Evolutionary conservation across 2,329 filamentous ascomycete species (phyloP).

Genomic region (Stagonosporopsis chrysanthemi): DNA sequence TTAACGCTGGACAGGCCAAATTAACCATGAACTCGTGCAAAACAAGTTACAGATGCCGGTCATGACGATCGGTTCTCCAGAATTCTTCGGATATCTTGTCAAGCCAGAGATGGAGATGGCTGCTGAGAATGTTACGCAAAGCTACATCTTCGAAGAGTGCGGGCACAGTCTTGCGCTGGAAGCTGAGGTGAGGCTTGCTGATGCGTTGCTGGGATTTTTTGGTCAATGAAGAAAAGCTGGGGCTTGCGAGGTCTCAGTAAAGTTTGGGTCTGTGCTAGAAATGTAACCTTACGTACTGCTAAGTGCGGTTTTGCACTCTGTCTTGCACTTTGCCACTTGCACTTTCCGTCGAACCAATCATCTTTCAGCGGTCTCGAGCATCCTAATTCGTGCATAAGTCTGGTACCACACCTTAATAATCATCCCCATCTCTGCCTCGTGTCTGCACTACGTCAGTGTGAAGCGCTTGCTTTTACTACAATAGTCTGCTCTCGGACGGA

Average conservation of each 20-base stretch:
- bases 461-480: background rate
- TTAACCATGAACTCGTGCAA: constrained; percentile 38
- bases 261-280: background rate
- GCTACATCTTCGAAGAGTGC: constrained; percentile 46
- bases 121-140: constrained; percentile 38
- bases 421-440: background rate
- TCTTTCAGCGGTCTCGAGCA: background rate
- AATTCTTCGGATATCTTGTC: constrained; percentile 46
- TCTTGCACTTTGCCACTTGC: background rate
- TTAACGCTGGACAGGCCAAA: constrained; percentile 21
- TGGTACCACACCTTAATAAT: background rate
- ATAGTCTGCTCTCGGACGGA: background rate
- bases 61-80: constrained; percentile 47
- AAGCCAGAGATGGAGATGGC: constrained; percentile 41
- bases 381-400: background rate
- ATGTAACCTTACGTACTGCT: too few relatives aligned
- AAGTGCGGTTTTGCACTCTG: background rate
- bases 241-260: too few relatives aligned
- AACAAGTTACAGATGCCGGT: constrained; percentile 40
- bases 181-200: constrained; percentile 16
- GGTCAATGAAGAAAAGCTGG: background rate
- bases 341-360: background rate
- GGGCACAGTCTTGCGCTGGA: constrained; percentile 45
- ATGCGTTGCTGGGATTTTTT: constrained; percentile 18
- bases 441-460: background rate